These are phyloP conservation scores for Sonneratia caseolaris DNA, from an alignment of 345 rosid genomes.

Conservation along the genomic window DNA sequence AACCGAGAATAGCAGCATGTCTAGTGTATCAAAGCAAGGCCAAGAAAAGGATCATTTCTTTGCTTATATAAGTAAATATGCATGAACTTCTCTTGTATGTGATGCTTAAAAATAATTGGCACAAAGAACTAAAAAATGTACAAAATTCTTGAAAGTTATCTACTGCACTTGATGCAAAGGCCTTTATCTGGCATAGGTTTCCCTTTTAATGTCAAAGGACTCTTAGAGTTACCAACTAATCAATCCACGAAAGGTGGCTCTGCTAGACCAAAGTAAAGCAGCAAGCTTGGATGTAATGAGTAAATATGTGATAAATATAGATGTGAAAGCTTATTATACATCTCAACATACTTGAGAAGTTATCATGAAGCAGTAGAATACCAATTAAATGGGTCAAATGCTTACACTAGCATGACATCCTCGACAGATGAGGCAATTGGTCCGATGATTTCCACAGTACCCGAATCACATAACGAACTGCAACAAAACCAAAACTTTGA, in stretches of 20 bases:
- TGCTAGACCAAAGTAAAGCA: background rate
- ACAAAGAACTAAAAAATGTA: background rate
- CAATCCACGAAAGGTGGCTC: background rate
- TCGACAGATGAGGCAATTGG: constrained; percentile 76
- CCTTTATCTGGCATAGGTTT: background rate
- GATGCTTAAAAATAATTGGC: background rate
- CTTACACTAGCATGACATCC: constrained; percentile 76
- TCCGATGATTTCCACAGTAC: constrained; percentile 81
- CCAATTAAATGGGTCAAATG: constrained; percentile 6
- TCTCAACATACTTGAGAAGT: background rate
- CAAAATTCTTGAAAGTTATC: background rate
- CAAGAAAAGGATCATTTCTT: background rate
- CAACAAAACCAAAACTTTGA: constrained; percentile 8
- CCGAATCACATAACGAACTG: constrained; percentile 62
- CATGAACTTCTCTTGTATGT: background rate
- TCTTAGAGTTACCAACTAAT: background rate
- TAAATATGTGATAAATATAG: background rate
- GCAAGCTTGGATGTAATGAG: background rate
- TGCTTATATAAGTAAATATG: background rate
- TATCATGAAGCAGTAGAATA: background rate
- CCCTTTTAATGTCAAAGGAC: background rate
- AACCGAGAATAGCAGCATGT: constrained; percentile 81
- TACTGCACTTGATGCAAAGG: background rate
- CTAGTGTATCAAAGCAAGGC: constrained; percentile 24
- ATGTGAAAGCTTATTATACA: background rate